Evolutionary conservation across 768 basidiomycete species (phyloP).

Genomic region (Boletus subcaerulescens): DNA sequence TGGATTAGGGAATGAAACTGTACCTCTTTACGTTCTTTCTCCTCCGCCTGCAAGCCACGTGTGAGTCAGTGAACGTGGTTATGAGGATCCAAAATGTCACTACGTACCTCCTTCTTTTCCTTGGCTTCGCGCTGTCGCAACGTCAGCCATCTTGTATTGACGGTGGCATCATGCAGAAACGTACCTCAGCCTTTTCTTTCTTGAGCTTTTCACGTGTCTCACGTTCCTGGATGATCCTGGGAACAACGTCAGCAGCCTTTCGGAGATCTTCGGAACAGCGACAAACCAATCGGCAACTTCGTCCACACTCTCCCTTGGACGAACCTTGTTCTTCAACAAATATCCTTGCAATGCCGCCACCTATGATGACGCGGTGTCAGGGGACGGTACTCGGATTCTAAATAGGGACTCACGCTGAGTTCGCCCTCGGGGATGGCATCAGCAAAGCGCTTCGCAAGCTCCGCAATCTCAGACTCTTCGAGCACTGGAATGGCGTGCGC

Average conservation of each 20-base stretch:
- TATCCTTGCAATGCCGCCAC: conserved; percentile 85
- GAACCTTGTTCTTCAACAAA: conserved; percentile 84
- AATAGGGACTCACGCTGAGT: conserved; percentile 60
- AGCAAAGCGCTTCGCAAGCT: conserved; percentile 78
- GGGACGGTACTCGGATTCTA: background rate
- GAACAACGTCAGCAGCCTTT: conserved; percentile 1
- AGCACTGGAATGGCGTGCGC: conserved; percentile 64
- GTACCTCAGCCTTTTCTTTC: conserved; percentile 68
- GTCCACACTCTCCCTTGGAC: conserved; percentile 81
- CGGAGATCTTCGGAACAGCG: conserved; percentile 2
- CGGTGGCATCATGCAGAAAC: background rate
- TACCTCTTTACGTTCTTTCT: conserved; percentile 63
- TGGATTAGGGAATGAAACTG: background rate
- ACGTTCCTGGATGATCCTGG: conserved; percentile 68
- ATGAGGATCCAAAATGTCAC: background rate
- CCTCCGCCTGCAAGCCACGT: conserved; percentile 45
- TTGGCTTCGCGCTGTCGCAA: conserved; percentile 68
- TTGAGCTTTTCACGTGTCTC: conserved; percentile 82
- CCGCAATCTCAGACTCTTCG: conserved; percentile 71
- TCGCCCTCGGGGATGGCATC: conserved; percentile 85
- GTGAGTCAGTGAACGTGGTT: conserved; percentile 1
- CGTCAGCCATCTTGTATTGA: conserved; percentile 1
- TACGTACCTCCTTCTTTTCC: conserved; percentile 65
- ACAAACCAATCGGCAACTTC: conserved; percentile 71
- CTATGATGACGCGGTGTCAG: conserved; percentile 34